Base-by-base conservation (phyloP, 129 eudicot genomes). In the Scalesia atractyloides region DNA sequence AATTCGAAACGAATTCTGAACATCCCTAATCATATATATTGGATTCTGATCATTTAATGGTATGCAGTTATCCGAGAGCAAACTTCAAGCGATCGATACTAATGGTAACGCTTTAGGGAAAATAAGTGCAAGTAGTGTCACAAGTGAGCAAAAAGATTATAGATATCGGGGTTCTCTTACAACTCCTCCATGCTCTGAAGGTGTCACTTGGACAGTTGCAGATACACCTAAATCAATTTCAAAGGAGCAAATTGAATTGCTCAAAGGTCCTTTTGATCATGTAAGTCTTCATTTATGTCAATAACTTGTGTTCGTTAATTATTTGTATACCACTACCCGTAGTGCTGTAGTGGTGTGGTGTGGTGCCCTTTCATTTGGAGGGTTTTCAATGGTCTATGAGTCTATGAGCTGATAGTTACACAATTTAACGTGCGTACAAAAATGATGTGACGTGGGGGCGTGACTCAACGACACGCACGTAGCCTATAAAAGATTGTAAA, bases 141-240 rank as follows among this genome's bases (percentile, higher is more conserved):
- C 77, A 16, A 80, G 76, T 57, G 84, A 73, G 79, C 72, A 75
- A 68, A 58, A 78, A 64, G 64, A 88, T 50, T 85, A 73, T 77
- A 80, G 90, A 75, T 88, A 88, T 34, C 57, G 53, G 3, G 94
- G 94, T 63, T 88, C 94, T 17, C 94, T 88, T 59, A 87, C 92
- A 20, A 68, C 73, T 76, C 92, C 92, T 6, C 92, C 92, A 44
- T 87, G 92, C 76, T 57, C 84, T 4, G 92, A 87, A 60, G 85
- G 83, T 50, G 78, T 87, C 70, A 64, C 49, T 72, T 87, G 92
- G 94, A 82, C 87, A 7, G 16, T 88, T 18, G 50, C 81, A 4
- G 73, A 80, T 48, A 74, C 74, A 52, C 49, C 71, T 30, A 78
- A 75, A 52, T 62, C 95, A 2, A 82, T 79, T 46, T 83, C 95